Evolutionary conservation across 1,284 basidiomycete genomes (phyloP).

Genomic region (Fomitopsis schrenkii): DNA sequence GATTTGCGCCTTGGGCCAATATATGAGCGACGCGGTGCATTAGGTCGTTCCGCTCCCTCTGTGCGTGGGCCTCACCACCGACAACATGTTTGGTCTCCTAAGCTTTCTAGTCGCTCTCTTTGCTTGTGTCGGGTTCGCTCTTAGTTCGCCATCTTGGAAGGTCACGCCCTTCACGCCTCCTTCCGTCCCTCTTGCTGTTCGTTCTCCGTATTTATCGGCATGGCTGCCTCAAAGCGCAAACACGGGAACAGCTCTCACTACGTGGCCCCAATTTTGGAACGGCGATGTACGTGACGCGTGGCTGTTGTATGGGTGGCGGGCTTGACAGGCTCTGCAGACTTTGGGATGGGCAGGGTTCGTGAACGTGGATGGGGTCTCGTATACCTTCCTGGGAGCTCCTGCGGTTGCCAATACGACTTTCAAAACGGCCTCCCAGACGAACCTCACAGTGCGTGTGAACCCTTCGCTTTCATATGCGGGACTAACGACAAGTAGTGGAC

Average conservation of each 20-base stretch:
- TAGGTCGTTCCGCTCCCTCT: not conserved
- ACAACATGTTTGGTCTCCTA: not conserved
- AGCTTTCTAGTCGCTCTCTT: conserved; percentile 2
- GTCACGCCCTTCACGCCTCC: conserved; percentile 56
- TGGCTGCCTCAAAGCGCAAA: conserved; percentile 51
- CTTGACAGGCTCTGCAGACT: conserved; percentile 32
- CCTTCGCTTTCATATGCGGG: not conserved
- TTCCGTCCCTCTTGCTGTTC: conserved; percentile 55
- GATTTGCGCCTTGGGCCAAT: not conserved
- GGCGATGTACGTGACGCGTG: conserved; percentile 38
- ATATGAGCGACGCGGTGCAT: not conserved
- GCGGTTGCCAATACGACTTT: conserved; percentile 36
- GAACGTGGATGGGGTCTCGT: conserved; percentile 54
- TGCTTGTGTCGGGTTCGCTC: not conserved
- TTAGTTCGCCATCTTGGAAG: conserved; percentile 38
- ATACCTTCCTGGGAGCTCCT: conserved; percentile 55
- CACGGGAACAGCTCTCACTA: conserved; percentile 49
- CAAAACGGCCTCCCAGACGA: conserved; percentile 51
- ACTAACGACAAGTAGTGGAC: conserved; percentile 45
- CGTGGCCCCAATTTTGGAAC: conserved; percentile 67
- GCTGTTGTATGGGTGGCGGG: too few species aligned
- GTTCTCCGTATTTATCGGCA: conserved; percentile 59
- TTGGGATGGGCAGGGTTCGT: conserved; percentile 66
- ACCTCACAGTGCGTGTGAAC: conserved; percentile 35
- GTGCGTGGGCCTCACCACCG: not conserved